phyloP scores from a whole-genome alignment of 768 basidiomycete species.

The Leccinum rimulosum region DNA sequence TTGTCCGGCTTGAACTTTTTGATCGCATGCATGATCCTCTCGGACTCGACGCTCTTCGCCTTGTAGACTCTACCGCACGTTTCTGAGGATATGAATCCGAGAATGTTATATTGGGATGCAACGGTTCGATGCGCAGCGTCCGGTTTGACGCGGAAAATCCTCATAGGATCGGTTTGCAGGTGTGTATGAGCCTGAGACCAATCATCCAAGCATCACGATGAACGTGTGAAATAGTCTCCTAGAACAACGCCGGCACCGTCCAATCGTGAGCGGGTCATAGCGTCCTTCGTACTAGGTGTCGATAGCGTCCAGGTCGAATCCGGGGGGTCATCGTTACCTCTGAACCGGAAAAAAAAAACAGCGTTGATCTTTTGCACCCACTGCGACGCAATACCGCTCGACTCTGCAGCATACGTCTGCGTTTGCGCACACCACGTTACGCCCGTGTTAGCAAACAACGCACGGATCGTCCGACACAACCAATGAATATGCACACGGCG shows the following conservation, averaged over 20 bases:
- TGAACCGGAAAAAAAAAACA: background rate
- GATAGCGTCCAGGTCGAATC: background rate
- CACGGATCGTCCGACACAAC: background rate
- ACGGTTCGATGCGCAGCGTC: conserved; percentile 68
- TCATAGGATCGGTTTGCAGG: conserved; percentile 71
- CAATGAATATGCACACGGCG: conserved; percentile 39
- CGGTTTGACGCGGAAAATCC: conserved; percentile 74
- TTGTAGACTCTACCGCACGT: conserved; percentile 99
- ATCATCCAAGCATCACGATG: conserved; percentile 34
- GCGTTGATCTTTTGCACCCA: conserved; percentile 43
- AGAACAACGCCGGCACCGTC: too few species aligned
- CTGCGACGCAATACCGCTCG: conserved; percentile 30
- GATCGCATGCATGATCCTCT: conserved; percentile 82
- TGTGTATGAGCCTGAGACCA: conserved; percentile 31
- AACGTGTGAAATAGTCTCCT: background rate
- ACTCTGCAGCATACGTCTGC: conserved; percentile 41
- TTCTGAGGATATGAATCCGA: conserved; percentile 97
- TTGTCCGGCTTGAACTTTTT: conserved; percentile 99
- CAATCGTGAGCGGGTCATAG: too few species aligned
- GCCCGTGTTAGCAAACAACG: background rate
- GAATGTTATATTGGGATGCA: conserved; percentile 83
- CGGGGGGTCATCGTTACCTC: background rate
- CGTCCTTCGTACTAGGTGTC: background rate
- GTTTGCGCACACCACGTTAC: conserved; percentile 43
- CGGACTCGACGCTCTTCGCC: conserved; percentile 72